A percentile compares a stretch with the other conserved stretches of the same genome.
These are phyloP conservation scores for Botrytis galanthina DNA, from an alignment of 2,329 filamentous ascomycete genomes.

Conservation along the genomic window DNA sequence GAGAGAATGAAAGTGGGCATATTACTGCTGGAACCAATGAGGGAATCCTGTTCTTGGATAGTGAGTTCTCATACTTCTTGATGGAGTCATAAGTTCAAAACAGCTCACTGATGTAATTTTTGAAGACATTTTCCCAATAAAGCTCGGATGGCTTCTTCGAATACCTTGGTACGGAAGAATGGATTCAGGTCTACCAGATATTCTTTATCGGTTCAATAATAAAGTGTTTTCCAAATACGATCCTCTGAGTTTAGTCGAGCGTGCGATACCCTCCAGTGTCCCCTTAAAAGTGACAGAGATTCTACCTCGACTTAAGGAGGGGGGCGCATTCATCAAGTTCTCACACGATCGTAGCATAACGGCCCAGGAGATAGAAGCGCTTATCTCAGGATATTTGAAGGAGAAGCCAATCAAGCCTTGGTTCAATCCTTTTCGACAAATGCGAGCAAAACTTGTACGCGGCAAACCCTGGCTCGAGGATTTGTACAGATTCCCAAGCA, in stretches of 20 bases:
- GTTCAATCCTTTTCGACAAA: slow-evolving; percentile 78
- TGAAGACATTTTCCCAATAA: slow-evolving; percentile 81
- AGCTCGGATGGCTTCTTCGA: slow-evolving; percentile 61
- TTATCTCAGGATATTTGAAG: slow-evolving; percentile 60
- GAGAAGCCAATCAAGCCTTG: slow-evolving; percentile 77
- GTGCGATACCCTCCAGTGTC: slow-evolving; percentile 60
- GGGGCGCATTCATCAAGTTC: slow-evolving; percentile 91
- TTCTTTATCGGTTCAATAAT: slow-evolving; percentile 52
- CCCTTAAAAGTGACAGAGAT: slow-evolving; percentile 75
- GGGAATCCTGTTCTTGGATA: slow-evolving; percentile 86
- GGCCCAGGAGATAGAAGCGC: slow-evolving; percentile 55
- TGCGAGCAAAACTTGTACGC: slow-evolving; percentile 70
- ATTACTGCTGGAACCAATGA: slow-evolving; percentile 75
- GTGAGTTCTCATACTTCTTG: slow-evolving; percentile 47
- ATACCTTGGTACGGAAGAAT: slow-evolving; percentile 46
- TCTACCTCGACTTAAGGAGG: slow-evolving; percentile 82
- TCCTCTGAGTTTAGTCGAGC: slow-evolving; percentile 53
- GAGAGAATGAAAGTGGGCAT: slow-evolving; percentile 72
- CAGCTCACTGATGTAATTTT: not conserved
- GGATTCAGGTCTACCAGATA: slow-evolving; percentile 46
- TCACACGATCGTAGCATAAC: slow-evolving; percentile 47
- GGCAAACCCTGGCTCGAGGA: slow-evolving; percentile 95
- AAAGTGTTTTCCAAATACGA: slow-evolving; percentile 53
- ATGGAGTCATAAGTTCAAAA: not conserved
- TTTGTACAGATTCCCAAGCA: slow-evolving; percentile 76